phyloP scores from a whole-genome alignment of 2,329 filamentous ascomycete genomes.

The Colletotrichum graminicola region DNA sequence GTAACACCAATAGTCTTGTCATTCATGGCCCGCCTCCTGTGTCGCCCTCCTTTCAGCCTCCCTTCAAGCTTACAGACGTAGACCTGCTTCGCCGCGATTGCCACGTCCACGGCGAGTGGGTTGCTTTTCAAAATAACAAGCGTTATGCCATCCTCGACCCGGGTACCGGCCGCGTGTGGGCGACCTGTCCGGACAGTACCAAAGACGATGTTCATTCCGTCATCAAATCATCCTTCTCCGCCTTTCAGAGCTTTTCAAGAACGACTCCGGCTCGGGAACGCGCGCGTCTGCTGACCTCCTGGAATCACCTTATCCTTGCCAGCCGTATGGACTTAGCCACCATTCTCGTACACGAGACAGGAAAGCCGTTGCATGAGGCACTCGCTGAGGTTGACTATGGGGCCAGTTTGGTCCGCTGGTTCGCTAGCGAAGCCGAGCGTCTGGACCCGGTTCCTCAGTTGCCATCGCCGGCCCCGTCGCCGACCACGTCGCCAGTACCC shows the following conservation, averaged over 20 bases:
- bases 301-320: constrained; percentile 53
- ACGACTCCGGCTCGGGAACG: constrained; percentile 53
- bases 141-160: constrained; percentile 67
- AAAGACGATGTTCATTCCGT: constrained; percentile 55
- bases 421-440: constrained; percentile 63
- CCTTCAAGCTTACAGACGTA: constrained; percentile 60
- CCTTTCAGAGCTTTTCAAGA: constrained; percentile 55
- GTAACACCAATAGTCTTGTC: constrained; percentile 19
- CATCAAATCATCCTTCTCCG: constrained; percentile 51
- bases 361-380: constrained; percentile 68
- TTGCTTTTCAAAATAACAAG: constrained; percentile 58
- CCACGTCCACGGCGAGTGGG: constrained; percentile 62
- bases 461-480: neutral
- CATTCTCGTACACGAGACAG: constrained; percentile 63
- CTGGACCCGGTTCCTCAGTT: constrained; percentile 59
- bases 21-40: constrained; percentile 19
- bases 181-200: constrained; percentile 61
- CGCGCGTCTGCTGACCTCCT: constrained; percentile 52
- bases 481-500: neutral
- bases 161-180: constrained; percentile 63
- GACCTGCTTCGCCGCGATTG: constrained; percentile 63
- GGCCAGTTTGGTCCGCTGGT: constrained; percentile 67
- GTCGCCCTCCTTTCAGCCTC: constrained; percentile 44
- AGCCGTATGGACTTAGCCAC: constrained; percentile 55
- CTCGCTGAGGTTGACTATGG: constrained; percentile 69